These are phyloP conservation scores for Melocanna baccifera DNA, from an alignment of 176 grass and related monocot genomes.

Conservation along the genomic window DNA sequence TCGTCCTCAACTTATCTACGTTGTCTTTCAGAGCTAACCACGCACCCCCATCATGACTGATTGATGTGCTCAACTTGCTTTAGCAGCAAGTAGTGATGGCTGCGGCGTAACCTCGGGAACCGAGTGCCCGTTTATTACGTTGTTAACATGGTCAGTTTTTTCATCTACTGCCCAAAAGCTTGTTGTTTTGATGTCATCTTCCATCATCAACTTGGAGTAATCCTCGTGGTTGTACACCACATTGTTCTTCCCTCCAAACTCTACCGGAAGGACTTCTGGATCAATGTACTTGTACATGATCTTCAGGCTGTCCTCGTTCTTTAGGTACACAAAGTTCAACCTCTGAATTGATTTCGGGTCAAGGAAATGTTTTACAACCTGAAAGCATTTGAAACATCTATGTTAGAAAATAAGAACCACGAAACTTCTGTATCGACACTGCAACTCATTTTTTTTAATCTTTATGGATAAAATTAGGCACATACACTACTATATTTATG, in stretches of 20 bases:
- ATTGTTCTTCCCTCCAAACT: conserved; percentile 74
- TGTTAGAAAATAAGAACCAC: not conserved
- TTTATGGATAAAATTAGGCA: not conserved
- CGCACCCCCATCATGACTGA: not conserved
- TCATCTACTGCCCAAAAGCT: conserved; percentile 44
- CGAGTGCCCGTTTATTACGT: conserved; percentile 1
- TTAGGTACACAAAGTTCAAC: conserved; percentile 61
- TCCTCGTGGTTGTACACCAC: conserved; percentile 68
- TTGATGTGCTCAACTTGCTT: conserved; percentile 38
- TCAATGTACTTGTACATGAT: conserved; percentile 57
- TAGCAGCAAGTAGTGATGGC: conserved; percentile 14
- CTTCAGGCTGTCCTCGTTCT: conserved; percentile 70
- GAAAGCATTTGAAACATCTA: not conserved
- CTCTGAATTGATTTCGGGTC: conserved; percentile 67
- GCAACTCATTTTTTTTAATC: not conserved
- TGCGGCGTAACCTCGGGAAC: conserved; percentile 14
- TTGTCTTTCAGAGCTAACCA: not conserved
- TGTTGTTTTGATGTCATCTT: conserved; percentile 60
- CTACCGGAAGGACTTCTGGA: conserved; percentile 54
- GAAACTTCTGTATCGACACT: not conserved
- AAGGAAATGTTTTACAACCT: conserved; percentile 65
- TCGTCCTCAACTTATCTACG: not conserved
- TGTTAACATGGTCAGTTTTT: conserved; percentile 6
- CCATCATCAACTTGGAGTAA: conserved; percentile 69
- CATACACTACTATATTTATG: not conserved